Base-by-base conservation (phyloP, 352 stramenopile species). In the Phytophthora boehmeriae region DNA sequence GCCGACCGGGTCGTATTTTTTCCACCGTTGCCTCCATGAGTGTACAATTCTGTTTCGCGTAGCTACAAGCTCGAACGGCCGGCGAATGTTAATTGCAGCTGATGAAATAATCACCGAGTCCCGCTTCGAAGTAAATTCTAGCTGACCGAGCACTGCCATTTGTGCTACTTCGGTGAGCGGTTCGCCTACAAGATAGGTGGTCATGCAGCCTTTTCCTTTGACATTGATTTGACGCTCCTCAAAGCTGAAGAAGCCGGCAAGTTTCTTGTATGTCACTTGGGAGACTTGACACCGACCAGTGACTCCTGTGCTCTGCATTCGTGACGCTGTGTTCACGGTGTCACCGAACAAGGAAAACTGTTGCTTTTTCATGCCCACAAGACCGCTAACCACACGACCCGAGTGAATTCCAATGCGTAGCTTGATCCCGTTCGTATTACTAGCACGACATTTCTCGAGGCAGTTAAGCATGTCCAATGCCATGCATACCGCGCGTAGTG, bases 281-380 rank as follows among this genome's bases (percentile, higher is more conserved):
- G 84, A 94, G 38, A 95, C 55, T 54, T 97, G 91, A 46, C 92
- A 96, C 0, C 73, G 71, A 0, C 83, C 88, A 3, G 82, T 88
- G 14, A 93, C 58, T 0, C 89, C 90, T 22, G 92, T 96, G 5
- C 86, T 96, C 56, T 98, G 89, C 92, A 97, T 97, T 1, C 91
- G 78, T 4, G 82, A 90, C 4, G 89, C 75, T 0, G 89, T 97
- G 61, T 97, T 98, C 3, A 97, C 90, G 0, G 94, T 96, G 55
- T 98, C 95, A 6, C 95, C 92, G 74, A 98, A 98, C 8, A 98
- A 69, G 9, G 87, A 96, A 63, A 97, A 98, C 25, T 95, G 86
- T 41, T 95, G 90, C 66, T 97, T 98, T 56, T 96, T 94, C 70
- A 95, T 90, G 0, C 92, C 92, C 0, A 98, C 89, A 0, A 98